Percentiles rank a stretch among this genome's conserved stretches.
Conservation (phyloP, 2,329 filamentous ascomycete genomes). For the Chaetomium strumarium region DNA sequence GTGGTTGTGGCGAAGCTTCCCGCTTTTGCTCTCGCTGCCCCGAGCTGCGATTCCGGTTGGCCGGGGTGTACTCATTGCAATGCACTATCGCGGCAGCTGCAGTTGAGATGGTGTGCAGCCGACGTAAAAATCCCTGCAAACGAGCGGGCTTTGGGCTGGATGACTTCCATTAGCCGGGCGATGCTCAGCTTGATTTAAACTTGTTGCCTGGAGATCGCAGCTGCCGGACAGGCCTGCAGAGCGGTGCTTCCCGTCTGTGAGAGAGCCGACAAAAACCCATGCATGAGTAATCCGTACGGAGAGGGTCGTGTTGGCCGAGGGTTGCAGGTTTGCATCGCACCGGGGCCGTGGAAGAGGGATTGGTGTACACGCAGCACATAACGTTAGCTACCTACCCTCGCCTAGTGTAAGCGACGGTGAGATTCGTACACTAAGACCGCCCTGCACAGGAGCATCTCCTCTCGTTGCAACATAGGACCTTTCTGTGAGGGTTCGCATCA, state of each 20-base stretch:
- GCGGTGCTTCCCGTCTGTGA: neutral
- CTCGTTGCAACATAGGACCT: too few species aligned
- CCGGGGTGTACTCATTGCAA: slow-evolving; percentile 11
- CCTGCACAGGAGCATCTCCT: too few species aligned
- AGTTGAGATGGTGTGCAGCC: slow-evolving; percentile 17
- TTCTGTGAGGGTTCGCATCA: too few species aligned
- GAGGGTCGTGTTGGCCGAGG: too few species aligned
- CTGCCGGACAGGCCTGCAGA: neutral
- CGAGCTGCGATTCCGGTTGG: slow-evolving; percentile 19
- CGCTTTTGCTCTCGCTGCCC: slow-evolving; percentile 2
- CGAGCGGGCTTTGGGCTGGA: neutral
- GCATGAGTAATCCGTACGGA: too few species aligned
- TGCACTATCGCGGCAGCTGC: slow-evolving; percentile 21
- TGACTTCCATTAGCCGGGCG: slow-evolving; percentile 1
- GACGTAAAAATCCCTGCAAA: neutral
- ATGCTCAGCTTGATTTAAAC: slow-evolving; percentile 2
- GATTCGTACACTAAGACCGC: too few species aligned
- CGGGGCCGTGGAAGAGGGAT: too few species aligned
- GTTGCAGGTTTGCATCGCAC: too few species aligned
- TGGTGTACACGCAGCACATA: too few species aligned
- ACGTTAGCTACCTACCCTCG: too few species aligned
- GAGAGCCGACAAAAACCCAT: neutral
- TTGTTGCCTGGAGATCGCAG: slow-evolving; percentile 9
- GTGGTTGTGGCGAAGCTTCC: slow-evolving; percentile 18
- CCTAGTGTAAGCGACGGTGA: too few species aligned